A percentile compares a stretch with the other conserved stretches of the same genome.
Evolutionary conservation across 1,139 yeast genomes (phyloP).

Genomic region (Diutina sp.): DNA sequence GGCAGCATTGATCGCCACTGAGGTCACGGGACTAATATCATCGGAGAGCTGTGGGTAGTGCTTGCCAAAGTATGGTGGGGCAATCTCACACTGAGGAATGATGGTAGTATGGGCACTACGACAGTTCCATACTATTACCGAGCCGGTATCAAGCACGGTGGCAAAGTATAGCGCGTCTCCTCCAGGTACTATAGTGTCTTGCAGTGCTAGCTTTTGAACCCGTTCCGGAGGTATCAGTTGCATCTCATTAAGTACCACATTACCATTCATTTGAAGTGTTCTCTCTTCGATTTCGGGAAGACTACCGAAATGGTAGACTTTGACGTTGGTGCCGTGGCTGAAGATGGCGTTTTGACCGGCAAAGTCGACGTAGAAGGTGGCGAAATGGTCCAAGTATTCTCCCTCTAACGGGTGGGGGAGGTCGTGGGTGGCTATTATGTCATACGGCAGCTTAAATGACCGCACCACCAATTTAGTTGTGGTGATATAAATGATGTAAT

Average conservation of each 20-base stretch:
- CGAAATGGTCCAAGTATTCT: background rate
- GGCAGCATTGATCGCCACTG: slow-evolving; percentile 25
- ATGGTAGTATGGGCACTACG: slow-evolving; percentile 14
- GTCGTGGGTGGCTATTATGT: background rate
- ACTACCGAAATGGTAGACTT: slow-evolving; percentile 14
- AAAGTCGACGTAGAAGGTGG: slow-evolving; percentile 32
- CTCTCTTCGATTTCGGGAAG: background rate
- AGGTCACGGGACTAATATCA: slow-evolving; percentile 9
- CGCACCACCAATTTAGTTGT: background rate
- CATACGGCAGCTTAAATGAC: background rate
- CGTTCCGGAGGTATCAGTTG: background rate
- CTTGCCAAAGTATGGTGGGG: background rate
- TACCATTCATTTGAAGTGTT: background rate
- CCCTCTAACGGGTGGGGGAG: background rate
- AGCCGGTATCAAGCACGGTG: slow-evolving; percentile 21
- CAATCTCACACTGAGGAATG: background rate
- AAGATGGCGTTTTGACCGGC: slow-evolving; percentile 31
- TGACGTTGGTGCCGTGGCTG: slow-evolving; percentile 13
- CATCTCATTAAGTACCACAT: background rate
- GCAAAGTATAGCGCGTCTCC: slow-evolving; percentile 41
- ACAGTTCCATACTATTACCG: slow-evolving; percentile 29
- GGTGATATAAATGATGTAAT: slow-evolving; percentile 14
- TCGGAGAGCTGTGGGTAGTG: slow-evolving; percentile 5
- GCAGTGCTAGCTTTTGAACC: background rate
- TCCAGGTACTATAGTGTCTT: slow-evolving; percentile 25